Evolutionary conservation across 441 rosid species (phyloP).

Genomic region (Rhodomyrtus psidioides): DNA sequence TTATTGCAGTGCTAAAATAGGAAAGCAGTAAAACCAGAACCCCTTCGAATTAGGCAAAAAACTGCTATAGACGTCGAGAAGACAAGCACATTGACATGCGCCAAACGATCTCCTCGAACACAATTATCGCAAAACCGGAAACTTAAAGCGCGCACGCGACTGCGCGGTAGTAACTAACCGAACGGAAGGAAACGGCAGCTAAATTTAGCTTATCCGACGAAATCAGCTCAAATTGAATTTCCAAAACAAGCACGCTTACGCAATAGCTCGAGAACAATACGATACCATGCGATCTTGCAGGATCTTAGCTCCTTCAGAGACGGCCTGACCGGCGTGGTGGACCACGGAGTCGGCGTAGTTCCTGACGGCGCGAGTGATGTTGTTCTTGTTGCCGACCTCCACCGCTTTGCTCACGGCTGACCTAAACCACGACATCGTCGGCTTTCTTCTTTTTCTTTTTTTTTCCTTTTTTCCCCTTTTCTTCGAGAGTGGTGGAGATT

Average conservation of each 20-base stretch:
- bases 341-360: conserved; percentile 94
- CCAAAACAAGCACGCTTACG: not conserved
- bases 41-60: not conserved
- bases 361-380: conserved; percentile 75
- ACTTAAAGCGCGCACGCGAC: not conserved
- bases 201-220: not conserved
- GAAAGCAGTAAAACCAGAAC: not conserved
- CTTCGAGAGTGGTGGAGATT: not conserved
- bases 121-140: not conserved
- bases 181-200: not conserved
- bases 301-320: conserved; percentile 93
- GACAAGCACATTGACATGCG: not conserved
- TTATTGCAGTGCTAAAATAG: not conserved
- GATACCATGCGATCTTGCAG: conserved; percentile 88
- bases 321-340: conserved; percentile 96
- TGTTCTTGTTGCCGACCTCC: conserved; percentile 90
- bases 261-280: not conserved
- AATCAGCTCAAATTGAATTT: not conserved
- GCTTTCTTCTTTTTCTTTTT: no score
- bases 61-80: not conserved
- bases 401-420: conserved; percentile 89
- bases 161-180: not conserved
- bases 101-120: not conserved
- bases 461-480: not conserved
- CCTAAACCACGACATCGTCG: conserved; percentile 69